phyloP scores from a whole-genome alignment of 1,284 basidiomycete species.

The Peniophora sp. region DNA sequence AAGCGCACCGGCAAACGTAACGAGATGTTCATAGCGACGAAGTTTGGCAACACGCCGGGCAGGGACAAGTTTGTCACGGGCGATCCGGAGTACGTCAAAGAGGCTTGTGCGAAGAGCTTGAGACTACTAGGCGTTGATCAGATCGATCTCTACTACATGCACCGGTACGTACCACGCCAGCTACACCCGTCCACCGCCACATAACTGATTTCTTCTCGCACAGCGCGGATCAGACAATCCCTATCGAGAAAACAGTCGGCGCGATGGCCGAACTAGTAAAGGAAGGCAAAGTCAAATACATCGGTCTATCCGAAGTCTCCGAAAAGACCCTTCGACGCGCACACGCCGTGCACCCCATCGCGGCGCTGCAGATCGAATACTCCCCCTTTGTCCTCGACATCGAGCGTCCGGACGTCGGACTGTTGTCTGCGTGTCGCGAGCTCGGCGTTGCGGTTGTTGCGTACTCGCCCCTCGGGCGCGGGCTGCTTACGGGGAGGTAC shows the following conservation, averaged over 20 bases:
- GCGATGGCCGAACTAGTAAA: conserved; percentile 50
- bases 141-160: conserved; percentile 40
- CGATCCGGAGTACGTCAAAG: conserved; percentile 25
- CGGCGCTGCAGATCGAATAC: conserved; percentile 58
- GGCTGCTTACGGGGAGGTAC: conserved; percentile 51
- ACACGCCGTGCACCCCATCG: conserved; percentile 50
- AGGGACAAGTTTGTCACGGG: conserved; percentile 17
- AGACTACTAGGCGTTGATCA: conserved; percentile 33
- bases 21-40: conserved; percentile 41
- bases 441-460: conserved; percentile 48
- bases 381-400: conserved; percentile 53
- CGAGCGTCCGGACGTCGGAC: conserved; percentile 36
- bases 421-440: conserved; percentile 42
- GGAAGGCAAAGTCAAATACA: conserved; percentile 54
- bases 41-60: conserved; percentile 32
- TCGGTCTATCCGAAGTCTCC: conserved; percentile 58
- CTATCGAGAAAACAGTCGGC: conserved; percentile 43
- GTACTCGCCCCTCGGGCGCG: conserved; percentile 57
- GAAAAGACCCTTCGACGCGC: conserved; percentile 55
- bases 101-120: conserved; percentile 28
- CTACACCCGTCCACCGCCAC: neutral
- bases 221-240: conserved; percentile 33
- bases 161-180: conserved; percentile 19
- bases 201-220: conserved; percentile 1
- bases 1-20: conserved; percentile 11